A percentile compares a stretch with the other conserved stretches of the same genome.
Conservation (phyloP, 2,329 filamentous ascomycete genomes). For the Verticillium nubilum region DNA sequence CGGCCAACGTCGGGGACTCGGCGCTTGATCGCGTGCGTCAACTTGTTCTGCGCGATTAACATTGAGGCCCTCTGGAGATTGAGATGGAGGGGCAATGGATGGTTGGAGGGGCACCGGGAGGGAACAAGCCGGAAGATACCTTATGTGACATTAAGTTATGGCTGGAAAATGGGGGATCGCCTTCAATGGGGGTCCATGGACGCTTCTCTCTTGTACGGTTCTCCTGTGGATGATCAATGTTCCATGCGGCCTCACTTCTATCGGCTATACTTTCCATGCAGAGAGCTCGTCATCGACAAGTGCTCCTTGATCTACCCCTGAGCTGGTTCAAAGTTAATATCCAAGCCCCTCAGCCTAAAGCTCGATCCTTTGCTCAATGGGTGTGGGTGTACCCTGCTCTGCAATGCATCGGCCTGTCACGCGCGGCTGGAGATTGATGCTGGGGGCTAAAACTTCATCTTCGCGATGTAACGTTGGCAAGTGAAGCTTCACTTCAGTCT, state of each 20-base stretch:
- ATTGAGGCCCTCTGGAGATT: not conserved
- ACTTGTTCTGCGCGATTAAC: not conserved
- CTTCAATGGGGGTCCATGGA: not conserved
- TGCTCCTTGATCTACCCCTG: not conserved
- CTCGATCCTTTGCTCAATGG: not conserved
- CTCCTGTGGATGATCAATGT: not conserved
- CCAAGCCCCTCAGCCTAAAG: too few species aligned
- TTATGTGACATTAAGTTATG: not conserved
- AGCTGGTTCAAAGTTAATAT: too few species aligned
- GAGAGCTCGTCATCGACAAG: not conserved
- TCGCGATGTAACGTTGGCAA: too few species aligned
- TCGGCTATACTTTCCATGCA: not conserved
- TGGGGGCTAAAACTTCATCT: too few species aligned
- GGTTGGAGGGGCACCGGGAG: not conserved
- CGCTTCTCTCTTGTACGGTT: not conserved
- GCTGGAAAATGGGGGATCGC: not conserved
- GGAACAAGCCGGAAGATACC: not conserved
- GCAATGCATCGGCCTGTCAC: too few species aligned
- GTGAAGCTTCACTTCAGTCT: not conserved
- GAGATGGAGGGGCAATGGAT: not conserved
- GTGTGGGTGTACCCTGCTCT: too few species aligned
- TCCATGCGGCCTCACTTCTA: not conserved
- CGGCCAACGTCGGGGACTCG: not conserved
- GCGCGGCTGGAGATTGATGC: too few species aligned
- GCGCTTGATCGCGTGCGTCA: not conserved